phyloP scores from a whole-genome alignment of 129 eudicot genomes.

The Chrysanthemum seticuspe region DNA sequence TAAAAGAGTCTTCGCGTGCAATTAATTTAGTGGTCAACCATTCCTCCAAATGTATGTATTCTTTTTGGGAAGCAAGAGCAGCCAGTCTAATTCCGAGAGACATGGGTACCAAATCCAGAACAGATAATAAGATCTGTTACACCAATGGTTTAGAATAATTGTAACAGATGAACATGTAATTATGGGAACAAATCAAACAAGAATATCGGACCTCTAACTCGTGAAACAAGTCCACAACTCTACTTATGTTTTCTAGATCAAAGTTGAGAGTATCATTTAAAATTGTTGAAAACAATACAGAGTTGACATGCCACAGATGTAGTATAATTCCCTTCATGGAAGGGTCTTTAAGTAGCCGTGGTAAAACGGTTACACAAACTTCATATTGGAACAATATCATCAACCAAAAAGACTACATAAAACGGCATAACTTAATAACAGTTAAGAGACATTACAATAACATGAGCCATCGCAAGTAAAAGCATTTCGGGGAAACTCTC shows the following conservation, averaged over 20 bases:
- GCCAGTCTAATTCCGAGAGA: slow-evolving; percentile 57
- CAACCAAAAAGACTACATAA: background rate
- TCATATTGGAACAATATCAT: slow-evolving; percentile 31
- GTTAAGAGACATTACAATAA: slow-evolving; percentile 45
- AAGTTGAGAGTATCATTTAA: slow-evolving; percentile 35
- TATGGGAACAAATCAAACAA: background rate
- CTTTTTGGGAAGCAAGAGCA: slow-evolving; percentile 56
- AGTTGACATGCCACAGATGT: slow-evolving; percentile 56
- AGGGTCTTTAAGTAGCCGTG: slow-evolving; percentile 35
- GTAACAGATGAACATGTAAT: background rate
- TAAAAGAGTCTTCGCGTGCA: slow-evolving; percentile 40
- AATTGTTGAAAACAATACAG: slow-evolving; percentile 47
- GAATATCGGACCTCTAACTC: slow-evolving; percentile 55
- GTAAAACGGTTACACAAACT: slow-evolving; percentile 49
- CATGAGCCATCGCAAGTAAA: slow-evolving; percentile 61
- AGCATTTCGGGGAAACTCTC: slow-evolving; percentile 65
- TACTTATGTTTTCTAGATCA: slow-evolving; percentile 38
- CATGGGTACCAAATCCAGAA: slow-evolving; percentile 58
- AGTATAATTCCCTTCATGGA: slow-evolving; percentile 32
- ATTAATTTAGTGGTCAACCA: slow-evolving; percentile 55
- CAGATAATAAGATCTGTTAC: slow-evolving; percentile 51
- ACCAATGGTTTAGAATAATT: background rate
- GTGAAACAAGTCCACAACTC: slow-evolving; percentile 49
- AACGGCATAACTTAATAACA: background rate
- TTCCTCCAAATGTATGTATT: slow-evolving; percentile 52